Percentiles rank a stretch among this genome's conserved stretches.
Conservation (phyloP, 805 yeast genomes). For the Myxozyma lipomycoides region DNA sequence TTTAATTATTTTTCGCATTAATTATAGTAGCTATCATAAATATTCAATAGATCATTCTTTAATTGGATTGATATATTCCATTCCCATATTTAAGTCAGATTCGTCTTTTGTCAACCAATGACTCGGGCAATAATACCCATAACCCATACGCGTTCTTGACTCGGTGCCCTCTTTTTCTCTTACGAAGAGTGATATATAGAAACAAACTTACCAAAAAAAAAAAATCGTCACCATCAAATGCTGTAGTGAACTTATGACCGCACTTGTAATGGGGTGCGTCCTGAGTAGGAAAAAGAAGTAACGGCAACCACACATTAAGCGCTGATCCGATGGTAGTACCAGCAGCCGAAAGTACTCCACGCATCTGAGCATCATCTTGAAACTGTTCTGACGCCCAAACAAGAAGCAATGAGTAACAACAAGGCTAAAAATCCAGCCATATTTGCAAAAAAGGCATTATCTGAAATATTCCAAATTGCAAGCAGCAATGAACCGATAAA, state of each 20-base stretch:
- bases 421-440: slow-evolving; percentile 15
- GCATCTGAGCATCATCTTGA: slow-evolving; percentile 21
- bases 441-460: slow-evolving; percentile 13
- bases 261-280: slow-evolving; percentile 19
- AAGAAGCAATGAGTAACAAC: slow-evolving; percentile 10
- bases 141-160: neutral
- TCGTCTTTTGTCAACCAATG: too few species aligned
- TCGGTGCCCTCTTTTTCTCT: neutral
- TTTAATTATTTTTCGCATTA: too few species aligned
- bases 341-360: slow-evolving; percentile 27
- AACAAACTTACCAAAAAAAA: slow-evolving; percentile 7
- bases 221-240: slow-evolving; percentile 6
- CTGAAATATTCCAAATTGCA: slow-evolving; percentile 20
- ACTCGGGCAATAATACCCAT: neutral
- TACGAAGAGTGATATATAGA: slow-evolving; percentile 1
- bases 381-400: slow-evolving; percentile 22
- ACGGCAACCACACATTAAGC: slow-evolving; percentile 15
- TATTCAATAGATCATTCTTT: too few species aligned
- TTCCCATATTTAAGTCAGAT: too few species aligned
- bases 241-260: slow-evolving; percentile 15
- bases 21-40: too few species aligned
- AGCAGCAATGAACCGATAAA: slow-evolving; percentile 9
- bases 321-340: slow-evolving; percentile 11
- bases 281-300: slow-evolving; percentile 19
- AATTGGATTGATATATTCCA: too few species aligned